Evolutionary conservation across 805 yeast species (phyloP).

Genomic region (Suhomyces sp.): DNA sequence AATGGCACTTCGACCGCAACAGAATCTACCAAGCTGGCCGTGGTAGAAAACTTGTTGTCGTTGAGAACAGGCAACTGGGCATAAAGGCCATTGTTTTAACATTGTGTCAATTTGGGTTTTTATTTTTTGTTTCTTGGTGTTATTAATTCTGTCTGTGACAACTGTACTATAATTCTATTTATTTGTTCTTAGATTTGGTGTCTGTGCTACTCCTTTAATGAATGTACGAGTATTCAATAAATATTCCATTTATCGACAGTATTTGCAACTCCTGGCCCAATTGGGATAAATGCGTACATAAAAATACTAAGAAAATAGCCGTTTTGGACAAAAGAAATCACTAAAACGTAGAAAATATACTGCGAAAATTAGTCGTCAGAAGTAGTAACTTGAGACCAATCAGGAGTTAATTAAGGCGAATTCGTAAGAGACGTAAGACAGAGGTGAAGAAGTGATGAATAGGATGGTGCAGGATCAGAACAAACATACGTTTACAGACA

Average conservation of each 20-base stretch:
- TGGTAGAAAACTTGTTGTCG: slow-evolving; percentile 39
- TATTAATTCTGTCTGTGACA: background rate
- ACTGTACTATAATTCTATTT: background rate
- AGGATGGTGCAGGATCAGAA: background rate
- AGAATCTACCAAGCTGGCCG: slow-evolving; percentile 6
- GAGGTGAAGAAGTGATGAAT: too few species aligned
- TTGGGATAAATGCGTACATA: background rate
- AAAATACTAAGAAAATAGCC: background rate
- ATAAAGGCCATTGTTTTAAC: background rate
- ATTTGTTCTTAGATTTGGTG: background rate
- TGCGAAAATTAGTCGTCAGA: background rate
- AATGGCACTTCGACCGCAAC: background rate
- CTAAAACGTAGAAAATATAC: background rate
- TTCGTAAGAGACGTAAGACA: too few species aligned
- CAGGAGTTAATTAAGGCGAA: background rate
- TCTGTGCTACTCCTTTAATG: background rate
- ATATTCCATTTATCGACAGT: background rate
- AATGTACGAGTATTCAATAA: background rate
- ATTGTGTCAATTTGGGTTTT: background rate
- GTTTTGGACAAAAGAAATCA: background rate
- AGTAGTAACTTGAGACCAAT: background rate
- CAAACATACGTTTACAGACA: too few species aligned
- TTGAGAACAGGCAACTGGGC: slow-evolving; percentile 36
- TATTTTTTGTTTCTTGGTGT: background rate
- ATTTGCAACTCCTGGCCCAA: background rate